Evolutionary conservation across 2,329 filamentous ascomycete genomes (phyloP), one percentile per base, ranked within the genome.

Genomic region (Apiospora sp.): DNA sequence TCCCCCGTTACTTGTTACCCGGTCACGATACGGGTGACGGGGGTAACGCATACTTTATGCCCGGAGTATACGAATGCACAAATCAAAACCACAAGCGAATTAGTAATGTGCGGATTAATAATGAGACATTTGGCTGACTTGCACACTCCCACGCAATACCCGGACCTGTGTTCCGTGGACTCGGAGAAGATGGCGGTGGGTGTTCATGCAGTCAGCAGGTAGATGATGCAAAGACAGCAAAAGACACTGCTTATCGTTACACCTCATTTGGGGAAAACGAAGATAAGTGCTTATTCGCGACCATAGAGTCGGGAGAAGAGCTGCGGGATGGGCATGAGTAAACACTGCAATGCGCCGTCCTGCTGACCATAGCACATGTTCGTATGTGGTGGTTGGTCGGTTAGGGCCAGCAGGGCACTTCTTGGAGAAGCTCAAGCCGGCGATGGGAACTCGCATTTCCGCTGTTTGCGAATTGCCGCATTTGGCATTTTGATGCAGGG

Each of bases 131-230:
- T 34, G 24, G 14, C 24, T 54, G 24, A 30, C 27, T 30, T 13
- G 30, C 54, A 61, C 30, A 19, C 54, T 37, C 54, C 30, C 30
- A 58, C 51, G 51, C 27, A 34, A 22, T 16, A 27, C 27, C 54
- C 27, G 14, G 19, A 41, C 58, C 37, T 10, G 34, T 64, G 58
- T 64, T 37, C 58, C 58, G 58, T 5, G n/a, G 58, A 41, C 19
- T 41, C 34, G 58, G 34, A 22, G 34, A 64, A 41, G 19, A 64
- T 41, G 30, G 58, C 58, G 58, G 58, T 64, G 58, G 58, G 58
- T 41, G 58, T 64, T 64, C 58, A 64, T 64, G 58, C 58, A 64
- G 58, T 64, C 58, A 64, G 58, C 58, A 41, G 58, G 30, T 34
- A 58, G 24, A 30, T 54, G 37, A 54, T 58, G 51, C 51, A 58